A percentile compares a stretch with the other conserved stretches of the same genome.
phyloP scores from a whole-genome alignment of 2,329 filamentous ascomycete species.

The Aspergillus neotritici region DNA sequence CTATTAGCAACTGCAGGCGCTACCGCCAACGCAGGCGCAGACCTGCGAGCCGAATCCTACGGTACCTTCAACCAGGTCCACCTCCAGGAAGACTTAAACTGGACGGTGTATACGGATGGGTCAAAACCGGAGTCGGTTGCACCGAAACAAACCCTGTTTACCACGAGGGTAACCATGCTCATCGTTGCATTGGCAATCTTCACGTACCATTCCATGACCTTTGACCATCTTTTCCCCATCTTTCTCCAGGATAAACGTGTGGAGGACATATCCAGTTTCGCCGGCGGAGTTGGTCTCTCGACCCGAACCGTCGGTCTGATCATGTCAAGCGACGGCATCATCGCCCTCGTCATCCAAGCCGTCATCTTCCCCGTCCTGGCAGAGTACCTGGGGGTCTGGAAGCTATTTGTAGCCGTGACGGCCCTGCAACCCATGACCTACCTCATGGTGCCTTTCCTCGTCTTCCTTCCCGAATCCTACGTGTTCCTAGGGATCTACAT shows the following conservation, averaged over 20 bases:
- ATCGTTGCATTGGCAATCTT: conserved; percentile 82
- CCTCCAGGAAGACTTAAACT: conserved; percentile 49
- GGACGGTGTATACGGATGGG: conserved; percentile 48
- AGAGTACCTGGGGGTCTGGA: conserved; percentile 61
- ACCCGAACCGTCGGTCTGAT: conserved; percentile 64
- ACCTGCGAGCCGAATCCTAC: conserved; percentile 72
- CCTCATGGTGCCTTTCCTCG: conserved; percentile 63
- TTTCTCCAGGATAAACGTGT: conserved; percentile 71
- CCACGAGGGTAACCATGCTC: conserved; percentile 64
- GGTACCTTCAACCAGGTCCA: conserved; percentile 63
- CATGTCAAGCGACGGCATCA: conserved; percentile 63
- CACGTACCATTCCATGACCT: conserved; percentile 93
- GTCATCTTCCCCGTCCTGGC: conserved; percentile 63
- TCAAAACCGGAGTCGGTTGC: conserved; percentile 35
- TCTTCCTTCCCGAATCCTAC: conserved; percentile 49
- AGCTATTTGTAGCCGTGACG: conserved; percentile 59
- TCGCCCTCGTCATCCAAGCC: conserved; percentile 68
- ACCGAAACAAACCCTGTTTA: conserved; percentile 48
- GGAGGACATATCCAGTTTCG: conserved; percentile 40
- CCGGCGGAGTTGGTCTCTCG: conserved; percentile 61
- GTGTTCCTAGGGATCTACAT: conserved; percentile 60
- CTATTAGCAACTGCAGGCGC: conserved; percentile 70
- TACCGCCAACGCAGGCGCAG: conserved; percentile 64
- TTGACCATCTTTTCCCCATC: conserved; percentile 85
- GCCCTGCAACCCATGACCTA: conserved; percentile 63